A percentile compares a stretch with the other conserved stretches of the same genome.
Evolutionary conservation across 2,329 filamentous ascomycete genomes (phyloP).

Genomic region (Ophiostoma australiae): DNA sequence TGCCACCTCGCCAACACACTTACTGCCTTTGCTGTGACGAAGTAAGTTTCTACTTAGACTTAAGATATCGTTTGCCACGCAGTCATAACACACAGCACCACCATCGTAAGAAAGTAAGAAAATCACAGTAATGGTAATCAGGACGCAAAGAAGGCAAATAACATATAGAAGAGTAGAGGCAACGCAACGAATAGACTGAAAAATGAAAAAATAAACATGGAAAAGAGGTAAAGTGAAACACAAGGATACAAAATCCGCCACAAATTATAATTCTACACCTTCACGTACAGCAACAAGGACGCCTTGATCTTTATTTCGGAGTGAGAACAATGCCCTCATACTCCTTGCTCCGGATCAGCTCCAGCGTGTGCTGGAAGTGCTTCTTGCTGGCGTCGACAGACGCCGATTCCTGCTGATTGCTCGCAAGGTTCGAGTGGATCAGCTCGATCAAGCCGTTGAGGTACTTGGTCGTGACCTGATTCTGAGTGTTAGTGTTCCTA

Average conservation of each 20-base stretch:
- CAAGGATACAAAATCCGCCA: constrained; percentile 5
- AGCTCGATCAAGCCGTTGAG: constrained; percentile 96
- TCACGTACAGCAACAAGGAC: background rate
- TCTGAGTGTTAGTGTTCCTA: background rate
- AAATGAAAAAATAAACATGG: background rate
- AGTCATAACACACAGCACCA: background rate
- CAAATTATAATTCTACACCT: constrained; percentile 13
- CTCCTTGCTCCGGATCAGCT: constrained; percentile 85
- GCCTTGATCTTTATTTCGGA: constrained; percentile 39
- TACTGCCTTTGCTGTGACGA: background rate
- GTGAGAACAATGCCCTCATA: constrained; percentile 86
- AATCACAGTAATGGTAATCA: background rate
- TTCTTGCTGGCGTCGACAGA: constrained; percentile 84
- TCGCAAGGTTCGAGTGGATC: constrained; percentile 87
- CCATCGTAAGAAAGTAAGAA: background rate
- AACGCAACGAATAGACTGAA: background rate
- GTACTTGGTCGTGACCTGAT: constrained; percentile 78
- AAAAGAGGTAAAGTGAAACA: background rate
- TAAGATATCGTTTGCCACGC: background rate
- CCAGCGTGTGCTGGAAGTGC: constrained; percentile 90
- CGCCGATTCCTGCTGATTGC: constrained; percentile 70
- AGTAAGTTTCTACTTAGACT: background rate
- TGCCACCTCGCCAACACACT: background rate
- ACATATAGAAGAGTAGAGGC: background rate
- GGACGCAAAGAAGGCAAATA: background rate